phyloP scores from a whole-genome alignment of 306 rosid genomes.

The Oxytropis ochrocephala region DNA sequence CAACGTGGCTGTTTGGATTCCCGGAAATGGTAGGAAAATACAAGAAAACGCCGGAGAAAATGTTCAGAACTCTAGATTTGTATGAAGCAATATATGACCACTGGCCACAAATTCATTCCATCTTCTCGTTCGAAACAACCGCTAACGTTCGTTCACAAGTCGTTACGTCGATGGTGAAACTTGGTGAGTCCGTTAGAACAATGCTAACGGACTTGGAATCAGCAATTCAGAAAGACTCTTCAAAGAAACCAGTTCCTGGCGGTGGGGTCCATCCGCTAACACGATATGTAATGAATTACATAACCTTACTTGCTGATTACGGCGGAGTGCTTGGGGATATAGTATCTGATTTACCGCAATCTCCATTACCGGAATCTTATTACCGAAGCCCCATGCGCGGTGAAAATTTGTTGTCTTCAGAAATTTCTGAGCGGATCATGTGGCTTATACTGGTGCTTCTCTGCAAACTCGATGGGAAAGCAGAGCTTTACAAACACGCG shows the following conservation, averaged over 20 bases:
- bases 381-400: conserved; percentile 29
- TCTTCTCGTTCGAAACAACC: conserved; percentile 64
- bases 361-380: conserved; percentile 63
- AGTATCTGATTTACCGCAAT: conserved; percentile 50
- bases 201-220: conserved; percentile 61
- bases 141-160: conserved; percentile 40
- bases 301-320: conserved; percentile 58
- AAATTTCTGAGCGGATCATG: conserved; percentile 39
- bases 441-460: conserved; percentile 71
- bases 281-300: conserved; percentile 77
- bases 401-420: conserved; percentile 22
- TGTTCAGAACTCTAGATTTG: conserved; percentile 55
- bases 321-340: conserved; percentile 41
- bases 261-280: conserved; percentile 81
- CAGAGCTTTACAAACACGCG: conserved; percentile 54
- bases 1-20: conserved; percentile 45
- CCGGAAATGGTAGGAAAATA: conserved; percentile 68
- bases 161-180: conserved; percentile 29
- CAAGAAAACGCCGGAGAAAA: conserved; percentile 74
- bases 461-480: conserved; percentile 70
- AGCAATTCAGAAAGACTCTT: conserved; percentile 59
- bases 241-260: conserved; percentile 39
- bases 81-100: conserved; percentile 53
- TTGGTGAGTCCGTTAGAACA: conserved; percentile 36
- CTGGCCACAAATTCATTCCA: conserved; percentile 51